These are phyloP conservation scores for Plasmodium inui DNA, from an alignment of 169 alveolate genomes.

Conservation along the genomic window DNA sequence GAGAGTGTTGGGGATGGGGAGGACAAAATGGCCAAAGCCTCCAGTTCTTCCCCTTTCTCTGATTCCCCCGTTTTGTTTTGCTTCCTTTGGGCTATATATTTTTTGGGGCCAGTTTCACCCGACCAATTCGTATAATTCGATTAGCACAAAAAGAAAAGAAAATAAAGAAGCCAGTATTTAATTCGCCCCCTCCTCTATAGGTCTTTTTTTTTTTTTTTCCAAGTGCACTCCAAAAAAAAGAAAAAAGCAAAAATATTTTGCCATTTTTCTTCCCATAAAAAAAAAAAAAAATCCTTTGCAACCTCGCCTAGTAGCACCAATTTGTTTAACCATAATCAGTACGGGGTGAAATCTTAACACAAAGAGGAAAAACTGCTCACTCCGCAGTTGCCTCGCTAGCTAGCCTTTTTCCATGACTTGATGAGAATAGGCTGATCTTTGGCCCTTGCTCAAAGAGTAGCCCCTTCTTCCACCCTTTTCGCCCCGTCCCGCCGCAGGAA, in stretches of 20 bases:
- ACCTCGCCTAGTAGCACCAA: background rate
- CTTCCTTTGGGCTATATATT: background rate
- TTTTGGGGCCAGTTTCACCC: background rate
- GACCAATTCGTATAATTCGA: background rate
- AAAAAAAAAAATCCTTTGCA: background rate
- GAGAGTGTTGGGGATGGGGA: background rate
- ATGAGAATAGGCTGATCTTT: background rate
- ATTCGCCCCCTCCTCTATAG: too few relatives aligned
- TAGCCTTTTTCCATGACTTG: background rate
- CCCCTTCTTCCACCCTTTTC: background rate
- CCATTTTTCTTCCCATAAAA: too few relatives aligned
- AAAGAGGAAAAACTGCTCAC: background rate
- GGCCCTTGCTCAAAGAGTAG: background rate
- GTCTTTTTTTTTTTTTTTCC: too few relatives aligned
- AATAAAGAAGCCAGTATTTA: too few relatives aligned
- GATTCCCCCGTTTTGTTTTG: background rate
- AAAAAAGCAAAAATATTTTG: too few relatives aligned
- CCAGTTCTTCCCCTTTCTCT: background rate
- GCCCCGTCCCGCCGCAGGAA: background rate
- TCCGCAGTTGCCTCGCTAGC: background rate
- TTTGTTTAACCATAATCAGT: background rate
- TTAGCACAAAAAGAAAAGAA: background rate
- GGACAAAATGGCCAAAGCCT: background rate
- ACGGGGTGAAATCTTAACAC: background rate
- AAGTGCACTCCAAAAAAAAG: too few relatives aligned